Conservation (phyloP, 2,329 filamentous ascomycete genomes). For the Setomelanomma holmii region DNA sequence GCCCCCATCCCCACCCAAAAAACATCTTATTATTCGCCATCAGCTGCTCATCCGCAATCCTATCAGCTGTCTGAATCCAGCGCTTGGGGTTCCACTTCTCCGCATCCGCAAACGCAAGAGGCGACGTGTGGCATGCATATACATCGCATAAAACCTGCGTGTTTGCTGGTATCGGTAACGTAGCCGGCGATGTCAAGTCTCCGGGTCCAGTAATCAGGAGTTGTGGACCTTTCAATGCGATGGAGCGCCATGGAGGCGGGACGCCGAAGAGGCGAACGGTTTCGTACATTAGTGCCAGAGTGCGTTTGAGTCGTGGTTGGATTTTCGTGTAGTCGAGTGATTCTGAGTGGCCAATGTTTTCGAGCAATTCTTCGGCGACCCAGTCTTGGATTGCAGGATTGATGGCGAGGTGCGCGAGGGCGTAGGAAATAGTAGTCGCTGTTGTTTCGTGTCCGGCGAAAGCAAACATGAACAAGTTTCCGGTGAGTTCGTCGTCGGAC, state of each 20-base stretch:
- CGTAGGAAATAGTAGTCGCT: conserved; percentile 59
- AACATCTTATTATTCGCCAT: background rate
- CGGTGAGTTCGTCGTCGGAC: conserved; percentile 30
- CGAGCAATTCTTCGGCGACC: conserved; percentile 58
- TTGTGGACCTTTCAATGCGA: conserved; percentile 2
- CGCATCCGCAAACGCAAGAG: conserved; percentile 29
- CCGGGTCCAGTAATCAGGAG: conserved; percentile 2
- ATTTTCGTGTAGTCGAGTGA: conserved; percentile 47
- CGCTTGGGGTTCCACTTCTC: conserved; percentile 38
- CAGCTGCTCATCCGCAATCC: conserved; percentile 6
- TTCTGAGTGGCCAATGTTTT: conserved; percentile 37
- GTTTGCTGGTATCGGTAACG: too few species aligned
- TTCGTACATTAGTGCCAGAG: conserved; percentile 56
- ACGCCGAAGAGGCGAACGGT: background rate
- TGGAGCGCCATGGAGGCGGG: conserved; percentile 6
- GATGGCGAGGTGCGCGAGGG: conserved; percentile 54
- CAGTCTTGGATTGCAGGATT: conserved; percentile 60
- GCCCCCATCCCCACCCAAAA: conserved; percentile 54
- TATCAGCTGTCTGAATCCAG: conserved; percentile 31
- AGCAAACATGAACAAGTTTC: conserved; percentile 38
- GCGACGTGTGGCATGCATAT: conserved; percentile 36
- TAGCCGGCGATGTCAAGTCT: conserved; percentile 11
- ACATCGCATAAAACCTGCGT: conserved; percentile 14
- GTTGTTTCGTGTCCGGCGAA: conserved; percentile 39
- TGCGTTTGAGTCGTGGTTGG: conserved; percentile 54